Percentiles rank a stretch among this genome's conserved stretches.
Conservation (phyloP, 345 rosid genomes). For the Salix exigua region DNA sequence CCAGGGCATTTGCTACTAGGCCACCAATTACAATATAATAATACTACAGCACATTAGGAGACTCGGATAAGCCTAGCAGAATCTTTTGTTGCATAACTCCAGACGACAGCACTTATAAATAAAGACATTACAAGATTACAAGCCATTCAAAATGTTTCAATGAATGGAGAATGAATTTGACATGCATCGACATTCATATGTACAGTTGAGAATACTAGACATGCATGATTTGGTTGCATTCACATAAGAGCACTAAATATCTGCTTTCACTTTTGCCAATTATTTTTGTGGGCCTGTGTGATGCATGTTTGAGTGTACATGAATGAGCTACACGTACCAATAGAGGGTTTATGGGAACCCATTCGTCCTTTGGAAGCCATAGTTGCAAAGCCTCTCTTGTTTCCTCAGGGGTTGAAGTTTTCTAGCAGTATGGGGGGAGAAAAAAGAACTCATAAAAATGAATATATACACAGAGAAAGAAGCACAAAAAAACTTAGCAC, state of each 20-base stretch:
- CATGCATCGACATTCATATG: background rate
- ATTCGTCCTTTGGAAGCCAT: slow-evolving; percentile 96
- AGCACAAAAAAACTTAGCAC: background rate
- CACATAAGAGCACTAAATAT: background rate
- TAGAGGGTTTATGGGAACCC: slow-evolving; percentile 87
- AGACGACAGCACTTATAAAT: background rate
- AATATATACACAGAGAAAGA: background rate
- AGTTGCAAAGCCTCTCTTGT: slow-evolving; percentile 78
- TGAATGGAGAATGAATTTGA: background rate
- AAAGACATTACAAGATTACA: background rate
- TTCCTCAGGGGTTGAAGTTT: slow-evolving; percentile 80
- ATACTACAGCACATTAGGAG: background rate
- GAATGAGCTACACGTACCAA: slow-evolving; percentile 46
- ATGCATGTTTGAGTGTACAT: background rate
- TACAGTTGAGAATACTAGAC: background rate
- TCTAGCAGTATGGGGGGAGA: slow-evolving; percentile 26
- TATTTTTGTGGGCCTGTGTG: background rate
- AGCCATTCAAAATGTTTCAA: background rate
- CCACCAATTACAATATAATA: background rate
- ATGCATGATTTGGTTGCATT: background rate
- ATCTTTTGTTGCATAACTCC: background rate
- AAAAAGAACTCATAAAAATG: background rate
- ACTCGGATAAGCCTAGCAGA: background rate
- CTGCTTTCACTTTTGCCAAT: background rate
- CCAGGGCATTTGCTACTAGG: background rate